Evolutionary conservation across 306 rosid species (phyloP).

Genomic region (Mimosa bimucronata): DNA sequence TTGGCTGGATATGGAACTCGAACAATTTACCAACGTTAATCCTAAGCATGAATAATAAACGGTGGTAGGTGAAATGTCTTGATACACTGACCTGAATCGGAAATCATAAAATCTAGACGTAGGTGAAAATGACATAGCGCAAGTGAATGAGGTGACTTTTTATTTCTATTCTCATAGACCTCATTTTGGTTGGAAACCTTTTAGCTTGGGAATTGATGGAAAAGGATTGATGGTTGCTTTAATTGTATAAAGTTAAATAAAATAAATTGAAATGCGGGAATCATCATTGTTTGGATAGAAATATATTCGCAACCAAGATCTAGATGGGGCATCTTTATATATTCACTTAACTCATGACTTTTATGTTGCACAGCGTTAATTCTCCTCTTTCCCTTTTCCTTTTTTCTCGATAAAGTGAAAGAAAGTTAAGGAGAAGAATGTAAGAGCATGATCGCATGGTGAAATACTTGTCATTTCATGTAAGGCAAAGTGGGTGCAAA

Average conservation of each 20-base stretch:
- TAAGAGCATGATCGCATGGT: slow-evolving; percentile 59
- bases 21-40: not conserved
- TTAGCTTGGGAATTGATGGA: slow-evolving; percentile 71
- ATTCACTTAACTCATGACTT: slow-evolving; percentile 56
- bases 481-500: slow-evolving; percentile 72
- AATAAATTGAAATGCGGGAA: slow-evolving; percentile 52
- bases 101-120: not conserved
- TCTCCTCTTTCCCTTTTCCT: slow-evolving; percentile 36
- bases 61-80: not conserved
- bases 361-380: slow-evolving; percentile 47
- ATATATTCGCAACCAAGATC: slow-evolving; percentile 63
- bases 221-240: slow-evolving; percentile 63
- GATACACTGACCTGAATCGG: not conserved
- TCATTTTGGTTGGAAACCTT: slow-evolving; percentile 71
- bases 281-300: slow-evolving; percentile 67
- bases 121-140: not conserved
- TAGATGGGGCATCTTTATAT: slow-evolving; percentile 51
- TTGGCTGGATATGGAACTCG: not conserved
- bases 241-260: slow-evolving; percentile 39
- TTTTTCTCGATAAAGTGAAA: slow-evolving; percentile 49
- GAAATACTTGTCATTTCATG: slow-evolving; percentile 72
- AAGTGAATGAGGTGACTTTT: slow-evolving; percentile 41
- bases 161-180: slow-evolving; percentile 49
- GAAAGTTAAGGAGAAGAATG: slow-evolving; percentile 47
- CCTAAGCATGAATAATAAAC: not conserved